phyloP scores from a whole-genome alignment of 2,329 filamentous ascomycete species.

The Aspergillus awamori region DNA sequence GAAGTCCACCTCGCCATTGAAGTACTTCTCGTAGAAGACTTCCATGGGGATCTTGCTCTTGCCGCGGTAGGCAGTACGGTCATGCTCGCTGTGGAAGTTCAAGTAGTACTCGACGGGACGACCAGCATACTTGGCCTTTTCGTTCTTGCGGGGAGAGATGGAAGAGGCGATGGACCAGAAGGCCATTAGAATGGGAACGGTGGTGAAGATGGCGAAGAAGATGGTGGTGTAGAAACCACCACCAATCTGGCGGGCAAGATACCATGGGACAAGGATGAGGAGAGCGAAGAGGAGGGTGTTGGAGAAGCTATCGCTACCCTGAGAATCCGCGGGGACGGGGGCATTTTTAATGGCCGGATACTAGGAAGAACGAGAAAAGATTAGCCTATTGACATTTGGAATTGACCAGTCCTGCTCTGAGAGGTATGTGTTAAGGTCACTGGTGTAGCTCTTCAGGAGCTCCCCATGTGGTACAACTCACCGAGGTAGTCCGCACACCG shows the following conservation, averaged over 20 bases:
- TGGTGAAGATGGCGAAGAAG: slow-evolving; percentile 80
- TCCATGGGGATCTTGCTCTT: slow-evolving; percentile 61
- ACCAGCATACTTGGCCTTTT: slow-evolving; percentile 85
- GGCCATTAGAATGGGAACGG: slow-evolving; percentile 74
- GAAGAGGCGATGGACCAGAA: slow-evolving; percentile 83
- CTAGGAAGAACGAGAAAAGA: slow-evolving; percentile 49
- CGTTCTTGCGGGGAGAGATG: slow-evolving; percentile 85
- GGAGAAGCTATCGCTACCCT: slow-evolving; percentile 84
- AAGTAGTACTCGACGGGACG: slow-evolving; percentile 87
- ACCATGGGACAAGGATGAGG: slow-evolving; percentile 72
- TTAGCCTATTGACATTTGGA: slow-evolving; percentile 16
- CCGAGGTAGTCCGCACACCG: slow-evolving; percentile 64
- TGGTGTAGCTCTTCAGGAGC: not conserved
- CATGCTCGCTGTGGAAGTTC: slow-evolving; percentile 50
- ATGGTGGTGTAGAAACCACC: slow-evolving; percentile 85
- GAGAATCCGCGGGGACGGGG: slow-evolving; percentile 85
- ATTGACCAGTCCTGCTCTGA: not conserved
- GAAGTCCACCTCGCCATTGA: slow-evolving; percentile 91
- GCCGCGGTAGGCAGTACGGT: slow-evolving; percentile 51
- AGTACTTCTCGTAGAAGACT: slow-evolving; percentile 98
- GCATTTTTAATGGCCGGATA: slow-evolving; percentile 91
- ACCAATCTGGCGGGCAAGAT: slow-evolving; percentile 78
- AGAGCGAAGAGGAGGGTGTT: slow-evolving; percentile 74
- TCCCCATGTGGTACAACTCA: slow-evolving; percentile 39
- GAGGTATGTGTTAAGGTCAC: not conserved